phyloP scores from a whole-genome alignment of 2,329 filamentous ascomycete genomes.

The Colletotrichum abscissum region DNA sequence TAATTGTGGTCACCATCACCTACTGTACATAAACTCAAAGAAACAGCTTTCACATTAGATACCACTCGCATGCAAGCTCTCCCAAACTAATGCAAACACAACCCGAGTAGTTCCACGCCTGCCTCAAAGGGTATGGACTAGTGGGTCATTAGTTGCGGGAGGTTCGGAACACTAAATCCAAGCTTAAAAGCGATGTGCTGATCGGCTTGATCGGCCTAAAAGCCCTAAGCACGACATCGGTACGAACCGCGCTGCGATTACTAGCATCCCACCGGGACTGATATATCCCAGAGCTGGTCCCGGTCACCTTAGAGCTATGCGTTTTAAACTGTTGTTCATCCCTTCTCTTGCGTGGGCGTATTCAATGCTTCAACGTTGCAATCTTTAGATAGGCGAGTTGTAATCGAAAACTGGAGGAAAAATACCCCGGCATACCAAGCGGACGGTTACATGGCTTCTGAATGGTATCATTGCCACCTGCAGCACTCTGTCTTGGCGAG shows the following conservation, averaged over 20 bases:
- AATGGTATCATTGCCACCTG: constrained; percentile 19
- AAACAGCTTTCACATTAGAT: too few relatives aligned
- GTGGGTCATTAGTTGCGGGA: neutral
- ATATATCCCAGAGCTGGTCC: too few relatives aligned
- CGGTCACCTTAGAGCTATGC: too few relatives aligned
- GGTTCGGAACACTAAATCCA: constrained; percentile 11
- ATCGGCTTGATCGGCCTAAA: neutral
- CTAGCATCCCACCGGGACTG: too few relatives aligned
- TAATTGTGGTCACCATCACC: too few relatives aligned
- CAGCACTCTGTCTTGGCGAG: neutral
- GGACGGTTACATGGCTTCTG: constrained; percentile 1
- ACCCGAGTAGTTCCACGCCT: neutral
- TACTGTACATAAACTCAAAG: too few relatives aligned
- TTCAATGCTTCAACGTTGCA: neutral
- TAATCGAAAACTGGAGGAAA: neutral
- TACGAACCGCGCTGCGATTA: too few relatives aligned
- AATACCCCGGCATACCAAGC: neutral
- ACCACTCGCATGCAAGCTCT: too few relatives aligned
- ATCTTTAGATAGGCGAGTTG: neutral
- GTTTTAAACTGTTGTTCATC: too few relatives aligned
- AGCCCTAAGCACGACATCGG: neutral
- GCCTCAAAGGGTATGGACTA: neutral
- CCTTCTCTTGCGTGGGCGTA: too few relatives aligned
- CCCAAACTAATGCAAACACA: too few relatives aligned
- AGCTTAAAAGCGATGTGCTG: neutral